Percentiles rank a stretch among this genome's conserved stretches.
These are phyloP conservation scores for Alternaria infectoria DNA, from an alignment of 2,329 filamentous ascomycete species.

Conservation along the genomic window DNA sequence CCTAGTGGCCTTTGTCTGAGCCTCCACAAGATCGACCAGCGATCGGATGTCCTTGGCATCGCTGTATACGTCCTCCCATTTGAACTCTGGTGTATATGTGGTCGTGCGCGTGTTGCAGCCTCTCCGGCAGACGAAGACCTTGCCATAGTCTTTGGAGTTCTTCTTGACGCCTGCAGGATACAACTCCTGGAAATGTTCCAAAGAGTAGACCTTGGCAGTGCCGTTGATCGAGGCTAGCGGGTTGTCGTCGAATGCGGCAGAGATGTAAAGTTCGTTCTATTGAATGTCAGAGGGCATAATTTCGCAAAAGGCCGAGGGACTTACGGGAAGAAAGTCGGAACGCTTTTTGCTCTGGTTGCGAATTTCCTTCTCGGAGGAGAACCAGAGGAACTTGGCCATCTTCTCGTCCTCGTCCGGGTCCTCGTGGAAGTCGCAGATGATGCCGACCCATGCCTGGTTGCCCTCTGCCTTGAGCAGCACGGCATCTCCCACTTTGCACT, in stretches of 20 bases:
- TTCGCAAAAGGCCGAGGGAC: conserved; percentile 14
- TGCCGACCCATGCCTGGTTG: conserved; percentile 89
- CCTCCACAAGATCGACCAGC: conserved; percentile 71
- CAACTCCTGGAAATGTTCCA: conserved; percentile 67
- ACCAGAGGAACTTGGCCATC: conserved; percentile 93
- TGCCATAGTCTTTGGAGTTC: conserved; percentile 76
- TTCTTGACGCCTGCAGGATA: conserved; percentile 80
- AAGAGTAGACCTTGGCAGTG: conserved; percentile 80
- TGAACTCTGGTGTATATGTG: conserved; percentile 89
- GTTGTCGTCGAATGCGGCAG: conserved; percentile 84
- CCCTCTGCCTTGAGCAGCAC: conserved; percentile 89
- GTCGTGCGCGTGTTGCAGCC: conserved; percentile 89
- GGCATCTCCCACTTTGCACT: conserved; percentile 80
- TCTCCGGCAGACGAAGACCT: conserved; percentile 86
- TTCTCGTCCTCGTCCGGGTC: conserved; percentile 66
- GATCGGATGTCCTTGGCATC: conserved; percentile 70
- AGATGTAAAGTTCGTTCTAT: conserved; percentile 91
- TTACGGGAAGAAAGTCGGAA: conserved; percentile 74
- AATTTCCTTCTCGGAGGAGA: conserved; percentile 89
- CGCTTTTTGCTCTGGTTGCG: conserved; percentile 82
- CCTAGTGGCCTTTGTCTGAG: conserved; percentile 74
- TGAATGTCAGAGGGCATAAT: conserved; percentile 17
- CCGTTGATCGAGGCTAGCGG: conserved; percentile 89
- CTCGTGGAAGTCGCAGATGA: conserved; percentile 82
- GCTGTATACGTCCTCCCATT: conserved; percentile 84